Conservation (phyloP, 2,329 filamentous ascomycete species). For the Bimuria novae-zelandiae region DNA sequence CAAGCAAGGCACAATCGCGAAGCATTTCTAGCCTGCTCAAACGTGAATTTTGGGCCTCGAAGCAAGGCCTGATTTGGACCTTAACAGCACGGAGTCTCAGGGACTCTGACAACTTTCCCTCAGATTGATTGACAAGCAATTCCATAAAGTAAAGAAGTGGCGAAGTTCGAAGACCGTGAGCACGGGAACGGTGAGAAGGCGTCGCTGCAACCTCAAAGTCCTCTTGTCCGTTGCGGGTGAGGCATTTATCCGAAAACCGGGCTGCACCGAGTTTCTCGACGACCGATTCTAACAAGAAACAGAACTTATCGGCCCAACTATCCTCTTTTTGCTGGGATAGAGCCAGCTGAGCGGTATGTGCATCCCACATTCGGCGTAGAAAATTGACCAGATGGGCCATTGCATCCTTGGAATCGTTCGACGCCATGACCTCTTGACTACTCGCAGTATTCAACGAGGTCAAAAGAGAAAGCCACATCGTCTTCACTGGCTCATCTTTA, state of each 20-base stretch:
- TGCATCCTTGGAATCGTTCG: constrained; percentile 79
- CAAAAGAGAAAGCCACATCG: constrained; percentile 67
- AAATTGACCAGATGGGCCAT: constrained; percentile 73
- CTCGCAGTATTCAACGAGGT: constrained; percentile 69
- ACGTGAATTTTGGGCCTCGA: constrained; percentile 48
- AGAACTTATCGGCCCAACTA: constrained; percentile 56
- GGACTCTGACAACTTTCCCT: constrained; percentile 46
- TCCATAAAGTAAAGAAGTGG: constrained; percentile 70
- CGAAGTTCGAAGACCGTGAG: constrained; percentile 56
- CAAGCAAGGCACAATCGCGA: constrained; percentile 37
- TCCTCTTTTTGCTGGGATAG: constrained; percentile 40
- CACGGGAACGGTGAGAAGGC: constrained; percentile 63
- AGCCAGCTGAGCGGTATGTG: constrained; percentile 50
- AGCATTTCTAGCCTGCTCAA: constrained; percentile 46
- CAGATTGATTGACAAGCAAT: constrained; percentile 57
- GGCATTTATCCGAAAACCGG: constrained; percentile 56
- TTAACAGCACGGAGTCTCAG: constrained; percentile 47
- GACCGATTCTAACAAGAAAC: constrained; percentile 57
- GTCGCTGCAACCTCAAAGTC: constrained; percentile 67
- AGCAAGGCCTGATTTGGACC: constrained; percentile 63
- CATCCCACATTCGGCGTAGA: constrained; percentile 71
- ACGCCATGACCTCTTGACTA: constrained; percentile 87
- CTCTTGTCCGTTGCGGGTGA: constrained; percentile 59
- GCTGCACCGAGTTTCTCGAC: constrained; percentile 56
- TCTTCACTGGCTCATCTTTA: constrained; percentile 55